These are phyloP conservation scores for Acorus calamus DNA, from an alignment of 106 monocot species.

Conservation along the genomic window DNA sequence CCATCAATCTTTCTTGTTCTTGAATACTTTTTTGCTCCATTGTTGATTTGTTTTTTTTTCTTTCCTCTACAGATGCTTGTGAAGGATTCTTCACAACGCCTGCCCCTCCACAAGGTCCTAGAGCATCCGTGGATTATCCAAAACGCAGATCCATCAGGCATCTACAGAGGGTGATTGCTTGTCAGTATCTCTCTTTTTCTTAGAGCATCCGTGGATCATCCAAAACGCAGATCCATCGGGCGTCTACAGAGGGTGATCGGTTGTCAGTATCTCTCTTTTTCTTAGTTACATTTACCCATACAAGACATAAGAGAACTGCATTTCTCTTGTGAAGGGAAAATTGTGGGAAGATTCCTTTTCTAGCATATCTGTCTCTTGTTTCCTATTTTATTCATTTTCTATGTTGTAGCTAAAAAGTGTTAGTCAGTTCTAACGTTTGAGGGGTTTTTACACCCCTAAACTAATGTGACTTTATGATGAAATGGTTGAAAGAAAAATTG, in stretches of 20 bases:
- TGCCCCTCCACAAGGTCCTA: constrained; percentile 79
- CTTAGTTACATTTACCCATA: no score
- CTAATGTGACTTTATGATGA: no score
- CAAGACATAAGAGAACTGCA: no score
- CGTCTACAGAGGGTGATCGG: constrained; percentile 53
- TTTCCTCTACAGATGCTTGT: constrained; percentile 67
- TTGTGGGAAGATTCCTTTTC: no score
- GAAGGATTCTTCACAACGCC: constrained; percentile 65
- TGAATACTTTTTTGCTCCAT: not conserved
- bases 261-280: constrained; percentile 14
- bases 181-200: constrained; percentile 17
- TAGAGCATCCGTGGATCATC: constrained; percentile 98
- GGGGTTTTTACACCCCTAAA: no score
- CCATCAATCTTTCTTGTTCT: not conserved
- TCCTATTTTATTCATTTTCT: no score
- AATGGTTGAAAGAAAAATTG: no score
- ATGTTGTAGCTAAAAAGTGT: no score
- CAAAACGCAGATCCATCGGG: constrained; percentile 92
- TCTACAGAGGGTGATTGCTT: constrained; percentile 52
- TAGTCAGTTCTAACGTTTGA: no score
- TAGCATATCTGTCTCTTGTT: no score
- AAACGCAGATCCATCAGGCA: constrained; percentile 83
- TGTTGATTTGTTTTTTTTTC: not conserved
- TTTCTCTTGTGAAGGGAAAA: no score
- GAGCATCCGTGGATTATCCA: constrained; percentile 99